phyloP scores from a whole-genome alignment of 352 stramenopile species.

The Globisporangium acanthophoron region DNA sequence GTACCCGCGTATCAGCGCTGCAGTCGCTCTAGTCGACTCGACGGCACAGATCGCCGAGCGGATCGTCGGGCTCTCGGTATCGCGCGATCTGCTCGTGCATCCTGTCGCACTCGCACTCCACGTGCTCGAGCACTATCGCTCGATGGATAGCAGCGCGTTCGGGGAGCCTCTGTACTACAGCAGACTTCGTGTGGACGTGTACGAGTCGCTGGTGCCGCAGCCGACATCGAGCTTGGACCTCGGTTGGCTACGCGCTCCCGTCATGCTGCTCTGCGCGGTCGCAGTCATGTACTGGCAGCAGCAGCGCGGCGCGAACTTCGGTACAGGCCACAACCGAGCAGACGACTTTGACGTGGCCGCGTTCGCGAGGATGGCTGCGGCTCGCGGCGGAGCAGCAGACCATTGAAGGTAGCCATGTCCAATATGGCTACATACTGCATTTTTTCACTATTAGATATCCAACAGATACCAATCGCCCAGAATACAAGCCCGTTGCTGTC shows the following conservation, averaged over 20 bases:
- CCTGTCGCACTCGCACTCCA: conserved; percentile 6
- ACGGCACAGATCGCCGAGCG: not conserved
- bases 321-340: not conserved
- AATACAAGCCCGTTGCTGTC: too few species aligned
- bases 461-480: too few species aligned
- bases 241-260: conserved; percentile 28
- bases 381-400: not conserved
- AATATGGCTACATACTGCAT: too few species aligned
- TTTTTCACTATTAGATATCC: too few species aligned
- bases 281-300: conserved; percentile 44
- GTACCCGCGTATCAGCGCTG: conserved; percentile 2
- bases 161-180: not conserved
- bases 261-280: conserved; percentile 35
- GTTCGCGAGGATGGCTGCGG: conserved; percentile 8
- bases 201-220: conserved; percentile 18
- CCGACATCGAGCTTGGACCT: conserved; percentile 21
- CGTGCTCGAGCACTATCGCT: not conserved
- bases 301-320: not conserved
- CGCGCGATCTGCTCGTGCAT: conserved; percentile 14
- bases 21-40: not conserved
- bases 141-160: not conserved
- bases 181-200: conserved; percentile 19
- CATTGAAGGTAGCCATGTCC: too few species aligned
- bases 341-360: conserved; percentile 7
- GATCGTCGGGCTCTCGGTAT: conserved; percentile 1